Base-by-base conservation (phyloP, 1,284 basidiomycete genomes). In the Moesziomyces antarcticus region DNA sequence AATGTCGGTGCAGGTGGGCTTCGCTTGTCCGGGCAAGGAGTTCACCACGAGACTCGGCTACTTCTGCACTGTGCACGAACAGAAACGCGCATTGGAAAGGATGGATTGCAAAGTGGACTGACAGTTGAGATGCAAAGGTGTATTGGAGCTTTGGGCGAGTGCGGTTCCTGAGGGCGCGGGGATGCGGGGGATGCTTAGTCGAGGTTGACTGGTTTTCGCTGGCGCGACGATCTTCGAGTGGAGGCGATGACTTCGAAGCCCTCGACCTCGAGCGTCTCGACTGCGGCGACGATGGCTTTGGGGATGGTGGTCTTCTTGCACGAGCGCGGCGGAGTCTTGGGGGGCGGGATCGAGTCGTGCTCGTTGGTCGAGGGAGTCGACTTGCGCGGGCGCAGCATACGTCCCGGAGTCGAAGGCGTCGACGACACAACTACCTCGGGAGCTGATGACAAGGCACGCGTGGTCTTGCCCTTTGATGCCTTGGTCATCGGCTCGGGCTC, bases 181-280 rank as follows among this genome's bases (percentile, higher is more conserved):
- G 30, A 30, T 57, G 40, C 21, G 30, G 13, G 13, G 25, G 10
- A 13, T 7, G 22, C 43, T 65, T 55, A 69, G 33, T 69, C 66
- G 16, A 69, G 52, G 13, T 69, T 46, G 40, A 63, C 66, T 13
- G 59, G 66, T 30, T 63, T 69, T 24, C 66, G 50, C 33, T 58
- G 66, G 27, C 66, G 59, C 20, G 66, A 57, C 4, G 54, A 55
- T 25, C 56, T 43, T 20, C 66, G 63, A 13, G 56, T 46, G 5
- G 60, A 63, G 3, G 56, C 55, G 6, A 56, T 63, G 9, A 63
- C 56, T 11, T 69, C 60, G 41, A 66, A 66, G 3, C 56, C 67
- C 25, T 70, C 61, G 3, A 60, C 30, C 3, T 60, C 67, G 41
- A 64, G 56, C 20, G 60, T 48, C 50, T 60, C 56, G 11, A 24